Percentiles rank a stretch among this genome's conserved stretches.
Evolutionary conservation across 305 asterid species (phyloP).

Genomic region (Fraxinus greggii): DNA sequence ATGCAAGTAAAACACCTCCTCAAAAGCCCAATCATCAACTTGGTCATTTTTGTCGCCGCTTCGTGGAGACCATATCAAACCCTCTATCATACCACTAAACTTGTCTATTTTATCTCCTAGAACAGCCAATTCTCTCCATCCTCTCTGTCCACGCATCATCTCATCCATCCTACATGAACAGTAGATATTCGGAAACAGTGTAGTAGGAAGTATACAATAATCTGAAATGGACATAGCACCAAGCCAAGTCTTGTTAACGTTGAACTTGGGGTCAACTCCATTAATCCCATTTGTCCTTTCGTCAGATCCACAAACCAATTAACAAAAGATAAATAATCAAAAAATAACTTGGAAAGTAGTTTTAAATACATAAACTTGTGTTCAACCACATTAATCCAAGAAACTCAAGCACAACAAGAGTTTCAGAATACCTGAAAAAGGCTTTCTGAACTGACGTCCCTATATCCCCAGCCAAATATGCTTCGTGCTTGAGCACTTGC

Average conservation of each 20-base stretch:
- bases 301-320: not conserved
- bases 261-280: not conserved
- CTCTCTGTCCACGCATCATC: conserved; percentile 98
- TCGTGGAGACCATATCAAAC: conserved; percentile 91
- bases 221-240: not conserved
- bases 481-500: conserved; percentile 85
- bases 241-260: not conserved
- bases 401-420: not conserved
- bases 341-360: not conserved
- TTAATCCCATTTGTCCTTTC: not conserved
- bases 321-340: not conserved
- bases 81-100: conserved; percentile 90
- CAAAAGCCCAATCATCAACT: conserved; percentile 90
- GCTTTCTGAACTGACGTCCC: conserved; percentile 80
- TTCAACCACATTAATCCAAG: not conserved
- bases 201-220: not conserved
- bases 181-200: not conserved
- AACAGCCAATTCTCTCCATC: conserved; percentile 94
- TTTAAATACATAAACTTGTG: not conserved
- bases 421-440: conserved; percentile 62
- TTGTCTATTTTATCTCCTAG: conserved; percentile 85
- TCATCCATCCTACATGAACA: conserved; percentile 87
- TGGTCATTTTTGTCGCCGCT: conserved; percentile 61
- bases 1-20: conserved; percentile 60
- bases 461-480: conserved; percentile 73